Percentiles rank a stretch among this genome's conserved stretches.
These are phyloP conservation scores for Xylaria sp. DNA, from an alignment of 2,329 filamentous ascomycete species.

Conservation along the genomic window DNA sequence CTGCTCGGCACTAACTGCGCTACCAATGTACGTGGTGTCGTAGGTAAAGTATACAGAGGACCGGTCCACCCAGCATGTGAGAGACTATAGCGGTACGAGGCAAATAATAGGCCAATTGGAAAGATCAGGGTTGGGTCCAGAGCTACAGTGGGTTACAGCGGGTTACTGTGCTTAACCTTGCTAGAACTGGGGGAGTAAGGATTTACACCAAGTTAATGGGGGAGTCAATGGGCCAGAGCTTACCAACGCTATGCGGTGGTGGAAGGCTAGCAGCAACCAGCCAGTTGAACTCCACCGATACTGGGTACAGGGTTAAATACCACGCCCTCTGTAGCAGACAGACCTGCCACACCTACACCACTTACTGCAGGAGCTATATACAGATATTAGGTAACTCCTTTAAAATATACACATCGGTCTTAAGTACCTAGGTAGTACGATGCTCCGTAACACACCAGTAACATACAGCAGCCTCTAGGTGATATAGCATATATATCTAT, in stretches of 20 bases:
- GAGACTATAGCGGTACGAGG: conserved; percentile 22
- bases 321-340: no score
- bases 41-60: not conserved
- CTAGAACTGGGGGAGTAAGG: conserved; percentile 21
- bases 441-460: not conserved
- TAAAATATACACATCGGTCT: not conserved
- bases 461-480: no score
- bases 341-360: no score
- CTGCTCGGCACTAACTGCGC: conserved; percentile 11
- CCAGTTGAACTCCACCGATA: conserved; percentile 6
- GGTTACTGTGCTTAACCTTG: conserved; percentile 16
- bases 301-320: conserved; percentile 1
- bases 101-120: conserved; percentile 38
- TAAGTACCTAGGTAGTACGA: no score
- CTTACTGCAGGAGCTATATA: no score
- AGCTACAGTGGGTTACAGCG: conserved; percentile 32
- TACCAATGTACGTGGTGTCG: not conserved
- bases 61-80: conserved; percentile 26
- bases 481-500: not conserved
- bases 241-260: conserved; percentile 3
- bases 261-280: not conserved
- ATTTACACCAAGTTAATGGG: conserved; percentile 16
- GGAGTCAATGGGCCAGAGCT: conserved; percentile 14
- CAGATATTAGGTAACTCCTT: no score
- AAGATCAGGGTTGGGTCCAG: conserved; percentile 15